Percentiles rank a stretch among this genome's conserved stretches.
Evolutionary conservation across 352 stramenopile genomes (phyloP).

Genomic region (Chrysophaeum taylorii): DNA sequence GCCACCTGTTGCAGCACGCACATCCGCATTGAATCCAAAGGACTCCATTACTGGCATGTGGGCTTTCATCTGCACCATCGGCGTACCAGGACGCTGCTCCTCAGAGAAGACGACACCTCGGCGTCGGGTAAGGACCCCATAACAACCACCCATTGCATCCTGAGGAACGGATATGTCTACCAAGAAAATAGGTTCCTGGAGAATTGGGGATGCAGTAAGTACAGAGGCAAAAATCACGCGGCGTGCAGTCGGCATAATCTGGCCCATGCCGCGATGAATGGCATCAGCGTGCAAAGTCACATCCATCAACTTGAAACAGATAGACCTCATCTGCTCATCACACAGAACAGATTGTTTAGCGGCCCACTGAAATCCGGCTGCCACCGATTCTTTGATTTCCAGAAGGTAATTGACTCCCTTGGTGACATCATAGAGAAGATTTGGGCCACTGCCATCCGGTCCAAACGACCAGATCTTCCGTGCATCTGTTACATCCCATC

Average conservation of each 20-base stretch:
- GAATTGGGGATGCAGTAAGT: conserved; percentile 76
- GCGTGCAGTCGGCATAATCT: conserved; percentile 97
- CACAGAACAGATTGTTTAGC: conserved; percentile 93
- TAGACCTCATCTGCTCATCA: conserved; percentile 91
- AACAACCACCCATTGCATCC: conserved; percentile 96
- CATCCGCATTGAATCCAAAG: conserved; percentile 97
- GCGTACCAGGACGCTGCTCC: conserved; percentile 92
- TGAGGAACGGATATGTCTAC: conserved; percentile 96
- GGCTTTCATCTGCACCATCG: conserved; percentile 96
- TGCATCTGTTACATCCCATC: conserved; percentile 91
- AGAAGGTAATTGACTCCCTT: conserved; percentile 99
- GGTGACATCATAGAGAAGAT: conserved; percentile 96
- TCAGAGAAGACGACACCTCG: conserved; percentile 98
- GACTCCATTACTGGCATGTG: conserved; percentile 99
- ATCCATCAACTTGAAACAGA: conserved; percentile 96
- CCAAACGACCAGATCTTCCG: conserved; percentile 99
- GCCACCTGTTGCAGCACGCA: conserved; percentile 94
- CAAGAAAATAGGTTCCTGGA: conserved; percentile 98
- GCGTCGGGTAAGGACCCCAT: conserved; percentile 94
- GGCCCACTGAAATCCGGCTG: conserved; percentile 96
- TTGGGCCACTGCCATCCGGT: conserved; percentile 93
- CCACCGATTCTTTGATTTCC: conserved; percentile 98
- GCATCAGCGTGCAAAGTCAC: conserved; percentile 98
- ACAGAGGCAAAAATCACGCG: conserved; percentile 95
- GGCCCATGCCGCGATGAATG: conserved; percentile 99